These are phyloP conservation scores for Neofusicoccum ribis DNA, from an alignment of 2,329 filamentous ascomycete genomes.

Conservation along the genomic window DNA sequence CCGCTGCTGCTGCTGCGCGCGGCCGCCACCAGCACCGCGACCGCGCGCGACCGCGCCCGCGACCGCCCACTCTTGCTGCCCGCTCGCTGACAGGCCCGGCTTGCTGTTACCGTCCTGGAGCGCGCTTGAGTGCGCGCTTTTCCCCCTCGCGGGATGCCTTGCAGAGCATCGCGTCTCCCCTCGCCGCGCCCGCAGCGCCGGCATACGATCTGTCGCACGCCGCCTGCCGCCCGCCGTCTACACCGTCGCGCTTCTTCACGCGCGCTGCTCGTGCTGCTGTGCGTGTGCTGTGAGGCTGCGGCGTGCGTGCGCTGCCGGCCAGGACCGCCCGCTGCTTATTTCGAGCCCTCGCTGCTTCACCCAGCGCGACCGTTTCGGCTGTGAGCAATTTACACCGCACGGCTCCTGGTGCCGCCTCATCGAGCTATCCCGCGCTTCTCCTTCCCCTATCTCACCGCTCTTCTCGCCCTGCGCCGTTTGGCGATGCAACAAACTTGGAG, in stretches of 20 bases:
- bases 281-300: background rate
- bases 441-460: slow-evolving; percentile 15
- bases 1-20: background rate
- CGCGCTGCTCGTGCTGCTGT: background rate
- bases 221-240: too few relatives aligned
- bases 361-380: slow-evolving; percentile 7
- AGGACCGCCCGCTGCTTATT: background rate
- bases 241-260: background rate
- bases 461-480: background rate
- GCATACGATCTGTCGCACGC: slow-evolving; percentile 7
- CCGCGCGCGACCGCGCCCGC: background rate
- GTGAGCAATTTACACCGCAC: slow-evolving; percentile 10
- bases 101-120: background rate
- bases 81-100: background rate
- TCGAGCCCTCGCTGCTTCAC: background rate
- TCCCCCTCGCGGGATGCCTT: slow-evolving; percentile 18
- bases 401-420: slow-evolving; percentile 4
- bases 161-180: background rate
- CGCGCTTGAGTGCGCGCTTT: slow-evolving; percentile 8
- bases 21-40: background rate
- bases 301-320: background rate
- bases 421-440: background rate
- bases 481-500: background rate
- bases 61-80: slow-evolving; percentile 8
- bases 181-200: background rate